These are phyloP conservation scores for Spathaspora passalidarum DNA, from an alignment of 805 yeast species.

Conservation along the genomic window DNA sequence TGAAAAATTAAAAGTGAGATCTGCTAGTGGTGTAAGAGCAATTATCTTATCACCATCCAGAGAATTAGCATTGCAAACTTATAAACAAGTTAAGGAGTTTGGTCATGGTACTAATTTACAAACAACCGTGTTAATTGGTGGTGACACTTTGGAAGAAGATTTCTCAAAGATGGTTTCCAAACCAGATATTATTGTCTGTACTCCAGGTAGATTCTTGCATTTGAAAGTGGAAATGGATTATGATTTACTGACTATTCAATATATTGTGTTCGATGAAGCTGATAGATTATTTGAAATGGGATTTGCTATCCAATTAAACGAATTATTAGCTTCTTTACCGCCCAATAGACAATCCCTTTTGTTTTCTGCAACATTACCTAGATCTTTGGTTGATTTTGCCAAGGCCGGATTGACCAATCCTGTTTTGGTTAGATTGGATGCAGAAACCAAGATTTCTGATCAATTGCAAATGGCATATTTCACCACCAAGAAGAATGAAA, in stretches of 20 bases:
- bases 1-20: constrained; percentile 78
- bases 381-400: constrained; percentile 90
- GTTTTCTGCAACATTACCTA: constrained; percentile 94
- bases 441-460: constrained; percentile 88
- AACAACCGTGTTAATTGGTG: constrained; percentile 84
- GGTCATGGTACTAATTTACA: constrained; percentile 80
- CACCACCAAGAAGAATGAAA: constrained; percentile 74
- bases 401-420: constrained; percentile 95
- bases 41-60: constrained; percentile 90
- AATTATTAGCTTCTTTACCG: constrained; percentile 80
- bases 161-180: constrained; percentile 87
- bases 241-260: constrained; percentile 79
- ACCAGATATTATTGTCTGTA: constrained; percentile 93
- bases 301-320: constrained; percentile 89
- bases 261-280: constrained; percentile 94
- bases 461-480: constrained; percentile 87
- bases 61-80: constrained; percentile 93
- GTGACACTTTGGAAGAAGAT: constrained; percentile 97
- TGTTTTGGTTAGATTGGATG: constrained; percentile 85
- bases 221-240: constrained; percentile 92
- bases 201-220: constrained; percentile 97
- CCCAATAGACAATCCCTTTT: constrained; percentile 79
- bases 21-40: constrained; percentile 87
- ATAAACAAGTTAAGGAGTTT: constrained; percentile 85
- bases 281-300: constrained; percentile 97